phyloP scores from a whole-genome alignment of 1,284 basidiomycete genomes.

The Tremellales sp. region DNA sequence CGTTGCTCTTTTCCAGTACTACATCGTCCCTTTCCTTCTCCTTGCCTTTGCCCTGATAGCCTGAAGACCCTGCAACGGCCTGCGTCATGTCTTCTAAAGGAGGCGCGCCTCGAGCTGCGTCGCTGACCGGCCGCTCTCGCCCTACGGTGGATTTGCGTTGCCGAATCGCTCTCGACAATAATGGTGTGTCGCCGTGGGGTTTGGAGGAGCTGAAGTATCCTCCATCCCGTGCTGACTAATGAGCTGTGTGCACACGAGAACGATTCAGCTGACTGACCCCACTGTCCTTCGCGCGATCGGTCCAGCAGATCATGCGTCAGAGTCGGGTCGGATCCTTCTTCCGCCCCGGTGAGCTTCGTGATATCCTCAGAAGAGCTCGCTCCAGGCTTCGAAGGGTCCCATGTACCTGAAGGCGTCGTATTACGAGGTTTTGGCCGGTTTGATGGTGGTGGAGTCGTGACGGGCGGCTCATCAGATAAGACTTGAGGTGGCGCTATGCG shows the following conservation, averaged over 20 bases:
- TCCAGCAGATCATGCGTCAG: slow-evolving; percentile 32
- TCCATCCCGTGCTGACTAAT: slow-evolving; percentile 24
- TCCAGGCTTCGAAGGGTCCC: slow-evolving; percentile 23
- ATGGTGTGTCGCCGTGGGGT: not conserved
- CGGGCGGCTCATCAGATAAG: slow-evolving; percentile 6
- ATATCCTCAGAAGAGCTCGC: slow-evolving; percentile 15
- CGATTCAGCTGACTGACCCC: slow-evolving; percentile 35
- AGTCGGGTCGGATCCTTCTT: slow-evolving; percentile 35
- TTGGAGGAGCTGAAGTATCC: slow-evolving; percentile 44
- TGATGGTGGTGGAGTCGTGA: not conserved
- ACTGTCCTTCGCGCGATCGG: slow-evolving; percentile 32
- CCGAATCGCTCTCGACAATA: slow-evolving; percentile 21
- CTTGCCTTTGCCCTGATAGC: not conserved
- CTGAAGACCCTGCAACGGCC: not conserved
- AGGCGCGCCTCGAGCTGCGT: not conserved
- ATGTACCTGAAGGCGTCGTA: not conserved
- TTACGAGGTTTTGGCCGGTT: not conserved
- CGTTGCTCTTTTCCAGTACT: slow-evolving; percentile 85
- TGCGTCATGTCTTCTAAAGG: not conserved
- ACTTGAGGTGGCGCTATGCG: slow-evolving; percentile 49
- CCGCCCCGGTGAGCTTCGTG: slow-evolving; percentile 25
- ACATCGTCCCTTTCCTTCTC: slow-evolving; percentile 20
- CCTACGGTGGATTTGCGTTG: slow-evolving; percentile 7
- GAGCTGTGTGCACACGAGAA: not conserved
- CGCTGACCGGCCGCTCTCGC: not conserved